Evolutionary conservation across 2,329 filamentous ascomycete species (phyloP), one percentile per base, ranked within the genome.

Genomic region (Rachicladosporium sp.): DNA sequence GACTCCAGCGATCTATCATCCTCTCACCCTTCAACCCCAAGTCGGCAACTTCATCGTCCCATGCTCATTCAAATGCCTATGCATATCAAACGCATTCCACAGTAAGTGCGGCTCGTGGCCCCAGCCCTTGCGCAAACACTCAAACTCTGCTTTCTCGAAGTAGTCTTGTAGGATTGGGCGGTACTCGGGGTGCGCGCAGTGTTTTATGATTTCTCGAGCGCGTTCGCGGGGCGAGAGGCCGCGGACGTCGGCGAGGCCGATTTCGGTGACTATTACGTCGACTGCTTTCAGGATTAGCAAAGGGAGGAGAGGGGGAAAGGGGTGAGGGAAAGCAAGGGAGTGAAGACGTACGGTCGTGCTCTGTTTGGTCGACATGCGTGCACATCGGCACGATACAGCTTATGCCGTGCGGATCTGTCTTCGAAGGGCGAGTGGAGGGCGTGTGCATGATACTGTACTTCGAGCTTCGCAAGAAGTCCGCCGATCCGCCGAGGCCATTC

Each of bases 361-460:
- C 87, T 0, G 87, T 93, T 71, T 93, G 86, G 63, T 93, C 86
- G 49, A 93, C 71, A 64, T 93, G 87, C 3, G 85, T 93, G 65
- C 80, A 86, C 82, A 93, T 89, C 43, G 86, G 86, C n/a, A 93
- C 40, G 53, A 93, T 93, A 65, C 84, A 91, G 49, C 71, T 80
- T 41, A 93, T 76, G 49, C 86, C 86, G 42, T 78, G 76, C 1
- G 84, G 84, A 59, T 93, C 86, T 10, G 74, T 80, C 72, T 91
- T 93, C 54, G 74, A 77, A 8, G 85, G 85, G 13, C 86, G 74
- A 1, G 82, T 80, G 12, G 77, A 83, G 1, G 86, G 87, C 1
- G 86, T 93, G 70, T 93, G 87, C 86, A 93, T 93, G 69, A 93
- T 93, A 53, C 74, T 80, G 71, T 93, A 87, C 64, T 89, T 89